Conservation (phyloP, 2,329 filamentous ascomycete genomes). For the Aspergillus pseudonomiae region DNA sequence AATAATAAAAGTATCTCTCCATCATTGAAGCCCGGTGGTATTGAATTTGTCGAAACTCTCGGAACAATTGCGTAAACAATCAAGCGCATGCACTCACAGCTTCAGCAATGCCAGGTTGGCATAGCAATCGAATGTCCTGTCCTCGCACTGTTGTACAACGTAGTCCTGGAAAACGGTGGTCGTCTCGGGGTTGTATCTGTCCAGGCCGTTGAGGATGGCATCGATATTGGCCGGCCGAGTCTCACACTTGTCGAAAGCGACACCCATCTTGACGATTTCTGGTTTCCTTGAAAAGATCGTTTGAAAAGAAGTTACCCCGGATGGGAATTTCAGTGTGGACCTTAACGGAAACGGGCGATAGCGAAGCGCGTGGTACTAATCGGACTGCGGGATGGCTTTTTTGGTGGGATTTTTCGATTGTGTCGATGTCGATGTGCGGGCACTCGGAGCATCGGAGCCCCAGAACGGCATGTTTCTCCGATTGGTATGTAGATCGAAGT, state of each 20-base stretch:
- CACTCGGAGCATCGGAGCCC: slow-evolving; percentile 15
- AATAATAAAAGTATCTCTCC: slow-evolving; percentile 61
- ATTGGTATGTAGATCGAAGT: slow-evolving; percentile 8
- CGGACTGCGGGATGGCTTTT: slow-evolving; percentile 16
- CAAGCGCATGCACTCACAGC: slow-evolving; percentile 65
- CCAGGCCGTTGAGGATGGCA: slow-evolving; percentile 91
- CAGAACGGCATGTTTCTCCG: slow-evolving; percentile 22
- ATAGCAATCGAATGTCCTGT: slow-evolving; percentile 92
- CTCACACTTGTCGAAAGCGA: slow-evolving; percentile 80
- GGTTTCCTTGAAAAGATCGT: background rate
- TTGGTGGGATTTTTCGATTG: slow-evolving; percentile 31
- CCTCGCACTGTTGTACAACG: slow-evolving; percentile 91
- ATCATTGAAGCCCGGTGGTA: slow-evolving; percentile 59
- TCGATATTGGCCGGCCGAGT: slow-evolving; percentile 92
- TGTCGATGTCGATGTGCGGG: slow-evolving; percentile 25
- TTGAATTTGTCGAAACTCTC: slow-evolving; percentile 3
- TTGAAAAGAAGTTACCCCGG: slow-evolving; percentile 2
- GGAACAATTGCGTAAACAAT: slow-evolving; percentile 9
- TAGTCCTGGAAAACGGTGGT: slow-evolving; percentile 93
- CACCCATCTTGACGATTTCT: slow-evolving; percentile 28
- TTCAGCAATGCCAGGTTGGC: slow-evolving; percentile 95
- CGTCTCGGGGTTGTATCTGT: slow-evolving; percentile 98
- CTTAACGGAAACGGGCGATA: slow-evolving; percentile 11
- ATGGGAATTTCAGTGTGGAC: slow-evolving; percentile 9
- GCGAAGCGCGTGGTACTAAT: slow-evolving; percentile 7